phyloP scores from a whole-genome alignment of 805 yeast species.

The Teunomyces funiuensis region DNA sequence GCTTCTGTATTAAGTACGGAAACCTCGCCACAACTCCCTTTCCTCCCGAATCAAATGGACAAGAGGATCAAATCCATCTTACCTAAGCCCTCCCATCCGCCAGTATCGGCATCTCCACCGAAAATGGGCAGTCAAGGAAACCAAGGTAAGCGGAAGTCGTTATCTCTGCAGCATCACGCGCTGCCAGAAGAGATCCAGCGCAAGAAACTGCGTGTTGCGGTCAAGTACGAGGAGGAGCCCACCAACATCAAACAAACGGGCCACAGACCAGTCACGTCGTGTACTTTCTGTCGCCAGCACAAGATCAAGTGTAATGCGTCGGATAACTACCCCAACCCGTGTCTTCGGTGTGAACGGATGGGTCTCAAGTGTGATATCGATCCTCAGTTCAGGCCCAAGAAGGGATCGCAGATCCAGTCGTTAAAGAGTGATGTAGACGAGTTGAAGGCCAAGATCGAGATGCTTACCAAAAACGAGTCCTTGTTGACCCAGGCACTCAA shows the following conservation, averaged over 20 bases:
- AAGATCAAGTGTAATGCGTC: slow-evolving; percentile 92
- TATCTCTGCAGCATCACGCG: slow-evolving; percentile 2
- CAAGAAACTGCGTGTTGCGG: slow-evolving; percentile 2
- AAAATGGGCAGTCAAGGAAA: background rate
- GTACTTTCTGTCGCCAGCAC: slow-evolving; percentile 93
- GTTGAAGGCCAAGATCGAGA: slow-evolving; percentile 68
- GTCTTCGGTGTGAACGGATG: slow-evolving; percentile 81
- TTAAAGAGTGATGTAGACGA: slow-evolving; percentile 84
- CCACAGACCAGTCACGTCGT: slow-evolving; percentile 87
- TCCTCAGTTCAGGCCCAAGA: slow-evolving; percentile 87
- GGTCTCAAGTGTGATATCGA: slow-evolving; percentile 82
- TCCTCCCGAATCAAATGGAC: slow-evolving; percentile 23
- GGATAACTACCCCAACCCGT: slow-evolving; percentile 76
- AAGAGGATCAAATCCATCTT: slow-evolving; percentile 42
- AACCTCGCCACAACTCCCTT: too few species aligned
- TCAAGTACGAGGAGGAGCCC: slow-evolving; percentile 1
- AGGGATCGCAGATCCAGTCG: slow-evolving; percentile 86
- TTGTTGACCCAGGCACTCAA: slow-evolving; percentile 63
- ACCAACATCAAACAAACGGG: slow-evolving; percentile 31
- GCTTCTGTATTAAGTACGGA: too few species aligned
- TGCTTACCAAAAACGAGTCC: slow-evolving; percentile 61
- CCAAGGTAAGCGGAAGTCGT: background rate
- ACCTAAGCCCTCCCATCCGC: slow-evolving; percentile 25
- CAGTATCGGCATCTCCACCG: background rate
- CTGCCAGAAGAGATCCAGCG: slow-evolving; percentile 9